Conservation (phyloP, 179 eudicot species). For the Spergularia azorica region DNA sequence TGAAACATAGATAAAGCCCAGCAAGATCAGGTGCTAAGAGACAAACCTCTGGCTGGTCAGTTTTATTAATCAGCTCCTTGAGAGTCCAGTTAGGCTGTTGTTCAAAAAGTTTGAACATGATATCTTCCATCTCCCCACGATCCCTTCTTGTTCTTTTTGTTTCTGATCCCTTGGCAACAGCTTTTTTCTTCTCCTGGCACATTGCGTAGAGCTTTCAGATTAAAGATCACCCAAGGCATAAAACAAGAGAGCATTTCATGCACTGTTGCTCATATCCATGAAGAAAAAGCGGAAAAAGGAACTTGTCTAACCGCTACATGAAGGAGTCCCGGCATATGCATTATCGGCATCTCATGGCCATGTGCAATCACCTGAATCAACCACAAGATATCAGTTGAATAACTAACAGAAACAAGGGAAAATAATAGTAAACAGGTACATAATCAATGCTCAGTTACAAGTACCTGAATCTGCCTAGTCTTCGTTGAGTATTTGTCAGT, state of each 20-base stretch:
- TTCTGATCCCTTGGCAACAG: conserved; percentile 54
- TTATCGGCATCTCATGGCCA: conserved; percentile 65
- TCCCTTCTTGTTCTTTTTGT: conserved; percentile 74
- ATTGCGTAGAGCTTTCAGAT: conserved; percentile 2
- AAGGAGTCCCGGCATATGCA: conserved; percentile 72
- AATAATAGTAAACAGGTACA: neutral
- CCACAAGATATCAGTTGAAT: conserved; percentile 3
- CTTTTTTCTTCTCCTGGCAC: conserved; percentile 67
- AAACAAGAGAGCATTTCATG: neutral
- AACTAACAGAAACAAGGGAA: neutral
- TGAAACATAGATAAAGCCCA: conserved; percentile 1
- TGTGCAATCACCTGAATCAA: conserved; percentile 62
- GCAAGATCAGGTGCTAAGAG: conserved; percentile 6
- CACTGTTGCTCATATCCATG: neutral
- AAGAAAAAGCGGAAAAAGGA: neutral
- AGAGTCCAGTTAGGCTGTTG: conserved; percentile 87
- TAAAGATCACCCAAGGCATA: neutral
- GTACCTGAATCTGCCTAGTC: conserved; percentile 78
- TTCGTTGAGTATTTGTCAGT: conserved; percentile 63
- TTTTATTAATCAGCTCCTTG: conserved; percentile 69
- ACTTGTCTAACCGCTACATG: conserved; percentile 38
- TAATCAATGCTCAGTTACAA: conserved; percentile 2
- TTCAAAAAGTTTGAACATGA: conserved; percentile 85
- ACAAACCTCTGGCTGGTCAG: conserved; percentile 90
- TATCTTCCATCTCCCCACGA: conserved; percentile 90